Base-by-base conservation (phyloP, 768 basidiomycete species). In the Suillus placidus region DNA sequence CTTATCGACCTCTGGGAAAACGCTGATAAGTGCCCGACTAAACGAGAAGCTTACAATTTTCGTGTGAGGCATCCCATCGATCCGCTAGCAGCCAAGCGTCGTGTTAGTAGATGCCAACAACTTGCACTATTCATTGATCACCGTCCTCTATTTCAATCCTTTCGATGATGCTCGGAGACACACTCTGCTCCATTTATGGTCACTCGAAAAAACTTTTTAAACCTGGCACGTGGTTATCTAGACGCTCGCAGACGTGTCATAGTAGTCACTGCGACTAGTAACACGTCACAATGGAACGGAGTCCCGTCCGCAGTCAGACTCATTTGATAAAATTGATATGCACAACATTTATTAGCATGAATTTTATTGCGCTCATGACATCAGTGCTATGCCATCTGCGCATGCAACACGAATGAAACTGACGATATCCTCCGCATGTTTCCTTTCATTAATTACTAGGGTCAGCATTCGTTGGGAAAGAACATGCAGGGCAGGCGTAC, bases 341-440 rank as follows among this genome's bases (percentile, higher is more conserved):
- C 7, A 47, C 61, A 4, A 34, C 23, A 38, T 51, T 10, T 18
- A 18, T 45, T 45, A 10, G 10, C 45, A 47, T 47, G n/a, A 52
- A 30, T 30, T 9, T 30, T 26, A n/a, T 49, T 45, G 23, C 20
- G 9, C 16, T 80, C 78, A 80, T 68, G 82, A 82, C 83, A 88
- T 84, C 66, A 88, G 71, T 26, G 82, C 79, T 66, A 88, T 77
- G 6, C 83, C 83, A 72, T 90, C 88, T 34, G 68, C 69, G 67
- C 83, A 88, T 12, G 84, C 87, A 70, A 82, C 82, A 62, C 86
- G 81, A 45, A 83, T 80, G 76, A 89, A 87, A n/a, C 84, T 81
- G 43, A 84, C 71, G 4, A 84, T 77, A 66, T 85, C 83, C 45
- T 85, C 83, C 35, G 83, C 78, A 30, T 77, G 78, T 64, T 74